Base-by-base conservation (phyloP, 2,329 filamentous ascomycete genomes). In the Fusarium subglutinans region DNA sequence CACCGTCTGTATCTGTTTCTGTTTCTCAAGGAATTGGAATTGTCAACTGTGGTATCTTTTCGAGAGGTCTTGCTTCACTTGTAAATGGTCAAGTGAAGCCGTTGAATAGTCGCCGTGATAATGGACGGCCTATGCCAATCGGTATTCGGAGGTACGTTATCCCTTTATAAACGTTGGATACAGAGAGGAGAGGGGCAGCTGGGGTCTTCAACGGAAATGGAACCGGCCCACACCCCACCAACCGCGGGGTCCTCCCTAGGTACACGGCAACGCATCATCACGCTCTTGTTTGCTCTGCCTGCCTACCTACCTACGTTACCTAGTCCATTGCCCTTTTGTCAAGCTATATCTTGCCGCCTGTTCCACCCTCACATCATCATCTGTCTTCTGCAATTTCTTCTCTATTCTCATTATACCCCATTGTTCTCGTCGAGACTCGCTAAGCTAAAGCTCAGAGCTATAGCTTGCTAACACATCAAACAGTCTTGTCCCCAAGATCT, bases 131-230 rank as follows among this genome's bases (percentile, higher is more conserved):
- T 47, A 67, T 60, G 63, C 72, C 67, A 63, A 65, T 76, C 72
- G 74, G 74, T 54, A 68, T 66, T 60, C 77, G 77, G 77, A 78
- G 77, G 77, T 78, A 79, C 67, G 77, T 78, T 70, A 48, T 43
- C 63, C 53, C 59, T 44, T 26, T 48, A 26, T 66, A 40, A 2
- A 14, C n/a, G 50, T 17, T 35, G 15, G 18, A 35, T 12, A 38
- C 35, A 38, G 33, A 53, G 45, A 62, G 53, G 55, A 18, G 53
- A 51, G 22, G 45, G 54, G 40, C 15, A 59, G 51, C 33, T 66
- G 62, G 58, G 43, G 43, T 35, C 44, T 40, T 26, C 5, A 28
- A 59, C 28, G 30, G 26, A 24, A 59, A 26, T 26, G 26, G 26
- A 26, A 62, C 57, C 48, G 64, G 43, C 62, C 65, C 63, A 62